Conservation (phyloP, 192 early-diverging fungal genomes). For the Coemansia sp. region DNA sequence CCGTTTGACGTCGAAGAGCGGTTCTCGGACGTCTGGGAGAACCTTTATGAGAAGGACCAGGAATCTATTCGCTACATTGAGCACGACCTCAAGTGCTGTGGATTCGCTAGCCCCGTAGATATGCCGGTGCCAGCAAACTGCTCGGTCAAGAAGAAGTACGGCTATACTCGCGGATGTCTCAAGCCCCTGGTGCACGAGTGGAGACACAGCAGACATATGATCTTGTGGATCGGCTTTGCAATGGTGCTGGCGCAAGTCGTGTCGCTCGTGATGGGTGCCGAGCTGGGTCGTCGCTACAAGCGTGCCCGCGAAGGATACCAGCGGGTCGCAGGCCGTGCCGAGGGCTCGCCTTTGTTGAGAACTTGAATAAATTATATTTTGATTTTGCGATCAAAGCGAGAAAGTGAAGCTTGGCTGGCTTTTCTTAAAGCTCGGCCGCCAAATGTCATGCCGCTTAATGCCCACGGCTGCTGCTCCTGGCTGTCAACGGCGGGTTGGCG, state of each 20-base stretch:
- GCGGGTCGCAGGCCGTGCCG: conserved; percentile 20
- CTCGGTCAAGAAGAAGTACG: conserved; percentile 40
- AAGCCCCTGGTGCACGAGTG: conserved; percentile 25
- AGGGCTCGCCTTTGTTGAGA: conserved; percentile 30
- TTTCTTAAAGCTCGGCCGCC: conserved; percentile 36
- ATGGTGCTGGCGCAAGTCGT: conserved; percentile 38
- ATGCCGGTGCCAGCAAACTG: conserved; percentile 48
- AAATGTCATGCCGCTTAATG: conserved; percentile 30
- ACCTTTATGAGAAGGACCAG: conserved; percentile 54
- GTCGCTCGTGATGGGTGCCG: conserved; percentile 38
- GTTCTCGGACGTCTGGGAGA: conserved; percentile 52
- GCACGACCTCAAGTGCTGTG: conserved; percentile 55
- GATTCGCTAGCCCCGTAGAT: conserved; percentile 47
- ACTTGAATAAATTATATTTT: conserved; percentile 11
- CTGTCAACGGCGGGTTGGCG: background rate
- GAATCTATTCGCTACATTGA: conserved; percentile 49
- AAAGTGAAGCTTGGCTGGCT: conserved; percentile 30
- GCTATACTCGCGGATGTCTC: conserved; percentile 29
- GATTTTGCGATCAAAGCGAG: conserved; percentile 37
- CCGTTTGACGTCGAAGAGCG: conserved; percentile 36
- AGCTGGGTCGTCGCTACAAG: conserved; percentile 40
- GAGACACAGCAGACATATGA: conserved; percentile 8
- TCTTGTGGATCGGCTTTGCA: conserved; percentile 26
- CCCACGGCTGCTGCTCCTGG: conserved; percentile 14
- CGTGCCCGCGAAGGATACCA: conserved; percentile 27